Evolutionary conservation across 495 filamentous ascomycete genomes (phyloP).

Genomic region (Pyrenula aspistea): DNA sequence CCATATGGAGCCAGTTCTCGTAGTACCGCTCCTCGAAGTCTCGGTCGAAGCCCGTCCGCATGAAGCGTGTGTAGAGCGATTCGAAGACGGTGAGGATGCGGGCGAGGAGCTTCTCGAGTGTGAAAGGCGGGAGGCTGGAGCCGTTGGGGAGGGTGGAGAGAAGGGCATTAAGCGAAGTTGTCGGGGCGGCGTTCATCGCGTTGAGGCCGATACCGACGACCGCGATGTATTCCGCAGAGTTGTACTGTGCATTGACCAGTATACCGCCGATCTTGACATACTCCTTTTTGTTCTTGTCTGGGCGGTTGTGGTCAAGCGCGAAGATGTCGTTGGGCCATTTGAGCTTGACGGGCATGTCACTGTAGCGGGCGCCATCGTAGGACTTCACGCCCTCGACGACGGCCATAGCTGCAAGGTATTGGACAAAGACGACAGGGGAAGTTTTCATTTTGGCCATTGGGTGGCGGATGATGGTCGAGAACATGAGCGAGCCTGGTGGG

Average conservation of each 20-base stretch:
- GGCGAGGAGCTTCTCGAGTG: conserved; percentile 72
- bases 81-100: conserved; percentile 74
- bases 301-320: conserved; percentile 8
- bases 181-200: conserved; percentile 72
- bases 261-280: conserved; percentile 94
- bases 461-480: conserved; percentile 78
- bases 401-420: conserved; percentile 87
- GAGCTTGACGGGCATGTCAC: conserved; percentile 63
- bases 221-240: conserved; percentile 64
- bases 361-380: conserved; percentile 62
- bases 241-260: conserved; percentile 79
- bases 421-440: conserved; percentile 85
- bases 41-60: conserved; percentile 55
- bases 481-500: conserved; percentile 73
- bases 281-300: conserved; percentile 25
- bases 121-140: conserved; percentile 35
- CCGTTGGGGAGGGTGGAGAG: conserved; percentile 19
- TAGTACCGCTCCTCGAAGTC: conserved; percentile 74
- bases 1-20: conserved; percentile 74
- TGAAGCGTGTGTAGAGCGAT: conserved; percentile 62
- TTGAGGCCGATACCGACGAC: conserved; percentile 89
- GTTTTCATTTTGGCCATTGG: conserved; percentile 52
- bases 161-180: conserved; percentile 72
- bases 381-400: conserved; percentile 72
- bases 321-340: conserved; percentile 99